Percentiles rank a stretch among this genome's conserved stretches.
phyloP scores from a whole-genome alignment of 495 filamentous ascomycete genomes.

The Neurospora discreta region DNA sequence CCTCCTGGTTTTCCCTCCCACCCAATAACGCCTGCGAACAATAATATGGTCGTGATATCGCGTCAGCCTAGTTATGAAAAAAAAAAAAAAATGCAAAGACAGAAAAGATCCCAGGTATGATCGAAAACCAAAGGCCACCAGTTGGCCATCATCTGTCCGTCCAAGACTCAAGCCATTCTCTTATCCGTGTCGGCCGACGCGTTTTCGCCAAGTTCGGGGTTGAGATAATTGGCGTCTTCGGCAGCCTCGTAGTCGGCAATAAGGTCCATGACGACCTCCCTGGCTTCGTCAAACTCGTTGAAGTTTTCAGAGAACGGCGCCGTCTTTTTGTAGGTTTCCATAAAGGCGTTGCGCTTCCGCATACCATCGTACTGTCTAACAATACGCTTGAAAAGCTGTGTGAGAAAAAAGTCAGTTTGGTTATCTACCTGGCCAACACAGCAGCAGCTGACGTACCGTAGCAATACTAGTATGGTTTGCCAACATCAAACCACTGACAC shows the following conservation, averaged over 20 bases:
- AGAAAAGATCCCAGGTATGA: background rate
- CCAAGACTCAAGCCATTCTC: slow-evolving; percentile 19
- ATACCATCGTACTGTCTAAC: slow-evolving; percentile 82
- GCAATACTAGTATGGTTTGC: slow-evolving; percentile 97
- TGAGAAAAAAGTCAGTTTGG: slow-evolving; percentile 2
- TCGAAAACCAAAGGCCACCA: background rate
- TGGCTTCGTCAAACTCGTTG: slow-evolving; percentile 91
- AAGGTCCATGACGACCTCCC: slow-evolving; percentile 75
- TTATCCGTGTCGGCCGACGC: slow-evolving; percentile 36
- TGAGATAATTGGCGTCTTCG: slow-evolving; percentile 78
- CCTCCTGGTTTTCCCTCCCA: background rate
- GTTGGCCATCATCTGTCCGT: background rate
- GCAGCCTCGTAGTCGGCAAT: slow-evolving; percentile 94
- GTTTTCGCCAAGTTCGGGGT: slow-evolving; percentile 46
- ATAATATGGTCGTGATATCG: background rate
- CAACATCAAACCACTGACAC: slow-evolving; percentile 93
- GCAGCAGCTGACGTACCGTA: slow-evolving; percentile 41
- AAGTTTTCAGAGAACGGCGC: slow-evolving; percentile 80
- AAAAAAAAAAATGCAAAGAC: background rate
- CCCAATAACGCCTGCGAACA: background rate
- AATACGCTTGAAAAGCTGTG: slow-evolving; percentile 78
- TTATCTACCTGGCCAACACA: background rate
- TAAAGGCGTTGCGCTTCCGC: slow-evolving; percentile 90
- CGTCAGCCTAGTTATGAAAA: background rate
- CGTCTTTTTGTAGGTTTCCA: slow-evolving; percentile 92